Evolutionary conservation across 192 early-diverging fungal genomes (phyloP), one percentile per base, ranked within the genome.

Genomic region (Entomortierella beljakovae): DNA sequence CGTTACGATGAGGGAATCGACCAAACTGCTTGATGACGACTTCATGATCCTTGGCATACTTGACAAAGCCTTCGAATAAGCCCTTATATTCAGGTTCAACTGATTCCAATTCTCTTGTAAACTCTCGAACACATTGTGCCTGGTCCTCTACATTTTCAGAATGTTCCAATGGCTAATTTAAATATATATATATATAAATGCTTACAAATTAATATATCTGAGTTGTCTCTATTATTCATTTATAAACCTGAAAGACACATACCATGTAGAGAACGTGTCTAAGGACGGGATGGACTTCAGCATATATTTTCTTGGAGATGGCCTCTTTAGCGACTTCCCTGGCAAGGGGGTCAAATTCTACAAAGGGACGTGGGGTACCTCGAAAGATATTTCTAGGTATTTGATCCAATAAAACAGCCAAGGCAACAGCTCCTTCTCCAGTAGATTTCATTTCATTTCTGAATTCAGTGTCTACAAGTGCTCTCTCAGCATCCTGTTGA

Each of bases 331-430:
- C 83, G n/a, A 87, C 43, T 29, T 88, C 72, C 46, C 82, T 70
- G 16, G 90, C 87, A 10, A 87, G 61, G 11, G 80, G 68, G 42
- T 91, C 90, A 62, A 82, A 82, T 35, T 82, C 86, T 0, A 69
- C 64, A 60, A 88, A 91, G 1, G 90, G 88, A 20, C 70, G 71
- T 0, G 87, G 70, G n/a, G 74, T 49, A 18, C 82, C 82, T 59
- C 90, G 86, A 67, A 85, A 89, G 67, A 91, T 88, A 73, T 91
- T 88, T 28, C 90, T 84, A 4, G 89, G 83, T 73, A 91, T 84
- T 50, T 91, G 88, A 69, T 91, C 90, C 63, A 90, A 62, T 32
- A 91, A 55, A 1, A 91, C 57, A 6, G 87, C 80, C 34, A 88
- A 57, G 7, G 71, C 71, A 3, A 74, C 5, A n/a, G 63, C 61